phyloP scores from a whole-genome alignment of 208 protist species.

The Acanthamoeba sp. region DNA sequence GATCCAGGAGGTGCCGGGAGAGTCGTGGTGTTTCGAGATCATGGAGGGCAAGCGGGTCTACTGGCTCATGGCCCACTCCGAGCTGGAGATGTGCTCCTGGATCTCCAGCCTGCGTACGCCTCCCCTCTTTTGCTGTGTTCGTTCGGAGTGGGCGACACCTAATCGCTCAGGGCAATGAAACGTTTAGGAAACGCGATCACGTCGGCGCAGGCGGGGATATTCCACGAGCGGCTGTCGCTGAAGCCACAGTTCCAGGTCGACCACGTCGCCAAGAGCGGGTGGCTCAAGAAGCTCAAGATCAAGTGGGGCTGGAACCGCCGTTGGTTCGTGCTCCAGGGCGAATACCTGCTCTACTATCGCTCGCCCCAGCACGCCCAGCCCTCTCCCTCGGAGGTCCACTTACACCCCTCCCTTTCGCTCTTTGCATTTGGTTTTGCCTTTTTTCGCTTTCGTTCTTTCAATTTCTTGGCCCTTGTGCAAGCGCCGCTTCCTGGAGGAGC shows the following conservation, averaged over 20 bases:
- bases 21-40: constrained; percentile 42
- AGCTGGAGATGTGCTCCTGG: constrained; percentile 60
- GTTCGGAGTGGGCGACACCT: no score
- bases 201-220: constrained; percentile 1
- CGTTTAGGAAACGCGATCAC: constrained; percentile 59
- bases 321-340: constrained; percentile 59
- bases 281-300: constrained; percentile 51
- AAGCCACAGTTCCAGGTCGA: constrained; percentile 47
- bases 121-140: no score
- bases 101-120: constrained; percentile 23
- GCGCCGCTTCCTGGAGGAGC: no score
- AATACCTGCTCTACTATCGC: constrained; percentile 50
- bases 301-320: constrained; percentile 32
- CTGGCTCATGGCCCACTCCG: constrained; percentile 59
- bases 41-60: constrained; percentile 35
- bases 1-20: constrained; percentile 44
- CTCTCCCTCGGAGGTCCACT: background rate
- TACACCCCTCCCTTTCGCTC: background rate
- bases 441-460: background rate
- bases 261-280: constrained; percentile 31
- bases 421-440: background rate
- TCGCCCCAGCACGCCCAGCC: constrained; percentile 32
- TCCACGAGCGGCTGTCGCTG: constrained; percentile 41
- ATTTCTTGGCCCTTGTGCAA: background rate
- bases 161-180: no score